A percentile compares a stretch with the other conserved stretches of the same genome.
Evolutionary conservation across 495 filamentous ascomycete species (phyloP).

Genomic region (Penicillium turbatum): DNA sequence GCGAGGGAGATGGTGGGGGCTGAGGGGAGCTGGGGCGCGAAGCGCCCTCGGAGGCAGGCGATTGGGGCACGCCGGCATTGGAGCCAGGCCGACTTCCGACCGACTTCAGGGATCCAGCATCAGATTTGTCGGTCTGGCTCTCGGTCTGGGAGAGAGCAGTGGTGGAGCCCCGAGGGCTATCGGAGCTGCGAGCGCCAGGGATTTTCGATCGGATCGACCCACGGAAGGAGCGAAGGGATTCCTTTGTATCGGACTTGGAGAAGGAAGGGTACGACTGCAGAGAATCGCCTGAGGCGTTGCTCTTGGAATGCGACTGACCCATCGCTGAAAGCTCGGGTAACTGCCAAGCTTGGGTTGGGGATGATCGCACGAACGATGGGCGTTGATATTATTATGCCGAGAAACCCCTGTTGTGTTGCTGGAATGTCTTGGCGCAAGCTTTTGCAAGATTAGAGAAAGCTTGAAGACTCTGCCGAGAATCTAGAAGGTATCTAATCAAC

Average conservation of each 20-base stretch:
- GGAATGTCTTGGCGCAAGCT: constrained; percentile 40
- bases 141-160: constrained; percentile 58
- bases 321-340: constrained; percentile 51
- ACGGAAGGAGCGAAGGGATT: constrained; percentile 81
- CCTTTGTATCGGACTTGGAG: constrained; percentile 89
- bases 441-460: constrained; percentile 24
- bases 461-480: constrained; percentile 10
- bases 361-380: constrained; percentile 26
- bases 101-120: constrained; percentile 69
- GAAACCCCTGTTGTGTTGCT: constrained; percentile 24
- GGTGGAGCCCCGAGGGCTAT: constrained; percentile 74
- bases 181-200: constrained; percentile 55
- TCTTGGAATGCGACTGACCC: constrained; percentile 92
- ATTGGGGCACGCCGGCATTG: constrained; percentile 32
- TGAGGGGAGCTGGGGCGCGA: constrained; percentile 51
- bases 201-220: constrained; percentile 74
- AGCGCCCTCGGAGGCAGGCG: constrained; percentile 36
- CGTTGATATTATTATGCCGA: constrained; percentile 25
- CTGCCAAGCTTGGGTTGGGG: constrained; percentile 34
- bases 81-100: constrained; percentile 51
- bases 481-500: neutral
- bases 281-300: constrained; percentile 52
- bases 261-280: constrained; percentile 86
- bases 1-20: constrained; percentile 85
- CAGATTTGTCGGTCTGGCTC: constrained; percentile 59